Evolutionary conservation across 2,329 filamentous ascomycete genomes (phyloP).

Genomic region (Paecilomyces formosus): DNA sequence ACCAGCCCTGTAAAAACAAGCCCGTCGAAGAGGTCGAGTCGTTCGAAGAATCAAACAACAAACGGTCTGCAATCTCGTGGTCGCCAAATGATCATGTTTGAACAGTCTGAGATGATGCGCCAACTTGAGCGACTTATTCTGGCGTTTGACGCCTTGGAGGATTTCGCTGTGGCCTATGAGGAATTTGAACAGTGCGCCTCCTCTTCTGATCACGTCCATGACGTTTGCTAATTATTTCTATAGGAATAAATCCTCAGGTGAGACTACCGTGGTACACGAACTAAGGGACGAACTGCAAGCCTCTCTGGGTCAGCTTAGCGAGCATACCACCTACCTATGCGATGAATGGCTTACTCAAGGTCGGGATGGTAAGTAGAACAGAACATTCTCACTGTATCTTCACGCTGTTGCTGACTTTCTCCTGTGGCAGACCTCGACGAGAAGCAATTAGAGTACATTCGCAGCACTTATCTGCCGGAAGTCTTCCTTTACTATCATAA

Average conservation of each 20-base stretch:
- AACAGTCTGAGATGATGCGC: slow-evolving; percentile 55
- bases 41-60: slow-evolving; percentile 14
- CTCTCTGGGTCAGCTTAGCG: slow-evolving; percentile 49
- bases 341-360: slow-evolving; percentile 55
- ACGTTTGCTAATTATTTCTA: slow-evolving; percentile 5
- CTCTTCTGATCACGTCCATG: not conserved
- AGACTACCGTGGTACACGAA: slow-evolving; percentile 35
- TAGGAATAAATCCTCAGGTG: slow-evolving; percentile 14
- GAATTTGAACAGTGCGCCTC: slow-evolving; percentile 31
- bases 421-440: slow-evolving; percentile 39
- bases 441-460: slow-evolving; percentile 56
- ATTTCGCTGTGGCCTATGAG: slow-evolving; percentile 51
- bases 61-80: slow-evolving; percentile 17
- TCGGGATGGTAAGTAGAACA: slow-evolving; percentile 45
- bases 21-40: slow-evolving; percentile 10
- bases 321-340: slow-evolving; percentile 50
- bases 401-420: slow-evolving; percentile 6
- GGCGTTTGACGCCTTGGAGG: slow-evolving; percentile 61
- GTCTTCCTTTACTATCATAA: slow-evolving; percentile 76
- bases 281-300: slow-evolving; percentile 50
- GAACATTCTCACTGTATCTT: not conserved
- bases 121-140: slow-evolving; percentile 63
- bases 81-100: slow-evolving; percentile 17
- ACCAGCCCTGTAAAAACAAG: slow-evolving; percentile 26
- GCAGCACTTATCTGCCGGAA: slow-evolving; percentile 76